Percentiles rank a stretch among this genome's conserved stretches.
These are phyloP conservation scores for Acanthamoeba lenticulata DNA, from an alignment of 208 protist genomes.

Conservation along the genomic window DNA sequence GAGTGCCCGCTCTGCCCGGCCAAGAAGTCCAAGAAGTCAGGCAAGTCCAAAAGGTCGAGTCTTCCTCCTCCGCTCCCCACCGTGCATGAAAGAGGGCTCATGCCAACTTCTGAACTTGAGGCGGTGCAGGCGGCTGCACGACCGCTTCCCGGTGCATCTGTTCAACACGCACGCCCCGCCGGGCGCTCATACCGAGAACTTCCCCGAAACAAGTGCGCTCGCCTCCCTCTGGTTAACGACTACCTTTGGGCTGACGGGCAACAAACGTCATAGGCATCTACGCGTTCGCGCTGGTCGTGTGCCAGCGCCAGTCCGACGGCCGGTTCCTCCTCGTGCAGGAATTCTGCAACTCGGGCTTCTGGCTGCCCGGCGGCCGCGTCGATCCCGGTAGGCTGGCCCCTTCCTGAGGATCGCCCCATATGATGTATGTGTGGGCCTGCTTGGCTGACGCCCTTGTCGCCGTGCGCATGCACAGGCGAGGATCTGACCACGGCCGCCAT, in stretches of 20 bases:
- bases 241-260: background rate
- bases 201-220: background rate
- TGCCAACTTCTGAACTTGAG: too few relatives aligned
- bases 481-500: conserved; percentile 64
- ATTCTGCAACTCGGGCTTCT: conserved; percentile 74
- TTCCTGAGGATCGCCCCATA: too few relatives aligned
- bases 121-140: background rate
- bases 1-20: background rate
- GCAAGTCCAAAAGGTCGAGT: too few relatives aligned
- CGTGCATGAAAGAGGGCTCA: too few relatives aligned
- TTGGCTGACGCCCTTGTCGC: too few relatives aligned
- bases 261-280: conserved; percentile 6
- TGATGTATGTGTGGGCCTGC: too few relatives aligned
- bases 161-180: conserved; percentile 21
- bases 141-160: conserved; percentile 26
- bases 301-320: conserved; percentile 57
- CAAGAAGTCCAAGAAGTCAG: conserved; percentile 3
- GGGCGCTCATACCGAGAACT: conserved; percentile 28
- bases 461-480: background rate
- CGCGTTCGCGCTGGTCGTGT: conserved; percentile 71
- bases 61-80: background rate
- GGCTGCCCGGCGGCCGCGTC: conserved; percentile 77
- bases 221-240: background rate
- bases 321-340: conserved; percentile 77
- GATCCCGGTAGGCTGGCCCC: too few relatives aligned